Base-by-base conservation (phyloP, 139 green algal genomes). In the Picochlorum sp. region DNA sequence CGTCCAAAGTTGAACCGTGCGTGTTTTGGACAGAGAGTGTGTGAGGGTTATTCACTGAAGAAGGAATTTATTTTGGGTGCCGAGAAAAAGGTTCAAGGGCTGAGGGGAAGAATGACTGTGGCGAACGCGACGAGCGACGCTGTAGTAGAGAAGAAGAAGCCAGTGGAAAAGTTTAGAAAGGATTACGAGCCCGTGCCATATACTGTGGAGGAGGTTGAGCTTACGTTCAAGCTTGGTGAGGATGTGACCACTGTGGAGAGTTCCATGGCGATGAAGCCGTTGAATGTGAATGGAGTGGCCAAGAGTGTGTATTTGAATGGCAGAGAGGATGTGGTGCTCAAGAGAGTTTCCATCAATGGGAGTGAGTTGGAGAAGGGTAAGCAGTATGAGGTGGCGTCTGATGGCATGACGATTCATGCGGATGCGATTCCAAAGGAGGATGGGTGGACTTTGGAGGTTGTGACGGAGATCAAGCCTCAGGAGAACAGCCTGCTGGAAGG, bases 401-500 rank as follows among this genome's bases (percentile, higher is more conserved):
- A 85, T 65, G 34, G 38, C 38, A 71, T 90, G 26, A 66, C 34
- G 4, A 59, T 66, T 8, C 34, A 16, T 59, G 60, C n/a, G 16
- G 60, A 55, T 18, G 60, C 60, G 6, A 55, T 66, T 59, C 60
- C 60, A 14, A 15, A 41, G 18, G 59, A 45, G 11, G 72, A 69
- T 44, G 45, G 51, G 8, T 81, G 76, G 41, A 50, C 78, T 13
- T 65, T 95, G n/a, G 69, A 84, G 59, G 80, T 95, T 18, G 56
- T 74, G 7, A 91, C 82, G 5, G 57, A 84, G 16, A 82, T 96
- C 65, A 84, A 92, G 62, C 90, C 92, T 0, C 69, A 83, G 57
- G 85, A 95, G 57, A 99, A 99, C 81, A 92, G 85, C 7, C 65
- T 74, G 38, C 83, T 99, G 60, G 93, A 98, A 74, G 94, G 94